Conservation (phyloP, 805 yeast species). For the Scheffersomyces lignosus region DNA sequence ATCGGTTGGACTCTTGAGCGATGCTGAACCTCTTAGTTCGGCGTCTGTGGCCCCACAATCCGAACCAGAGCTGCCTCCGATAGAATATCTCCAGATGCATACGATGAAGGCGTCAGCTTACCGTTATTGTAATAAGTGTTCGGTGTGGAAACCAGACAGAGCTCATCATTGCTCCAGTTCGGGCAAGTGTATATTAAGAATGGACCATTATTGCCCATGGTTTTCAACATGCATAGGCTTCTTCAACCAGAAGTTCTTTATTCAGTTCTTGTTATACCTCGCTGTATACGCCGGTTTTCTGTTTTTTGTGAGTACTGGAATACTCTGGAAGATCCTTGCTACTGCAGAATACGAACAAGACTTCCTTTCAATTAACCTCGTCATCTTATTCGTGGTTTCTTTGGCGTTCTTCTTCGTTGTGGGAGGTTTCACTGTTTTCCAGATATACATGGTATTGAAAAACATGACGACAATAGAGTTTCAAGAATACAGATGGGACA, state of each 20-base stretch:
- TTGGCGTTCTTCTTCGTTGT: constrained; percentile 53
- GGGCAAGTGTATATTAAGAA: constrained; percentile 44
- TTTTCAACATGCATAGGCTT: constrained; percentile 86
- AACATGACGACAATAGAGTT: constrained; percentile 85
- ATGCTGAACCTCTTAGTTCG: not conserved
- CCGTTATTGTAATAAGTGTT: constrained; percentile 56
- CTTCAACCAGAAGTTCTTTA: constrained; percentile 73
- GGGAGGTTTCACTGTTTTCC: constrained; percentile 52
- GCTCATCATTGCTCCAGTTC: constrained; percentile 58
- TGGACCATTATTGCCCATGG: constrained; percentile 85
- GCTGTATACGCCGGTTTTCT: constrained; percentile 48
- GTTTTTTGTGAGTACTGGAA: constrained; percentile 36
- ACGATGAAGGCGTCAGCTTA: constrained; percentile 40
- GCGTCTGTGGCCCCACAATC: too few species aligned
- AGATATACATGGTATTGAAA: constrained; percentile 54
- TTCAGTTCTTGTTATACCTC: constrained; percentile 66
- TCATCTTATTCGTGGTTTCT: constrained; percentile 60
- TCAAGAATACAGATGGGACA: constrained; percentile 49
- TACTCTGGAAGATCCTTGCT: constrained; percentile 50
- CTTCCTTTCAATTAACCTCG: constrained; percentile 55
- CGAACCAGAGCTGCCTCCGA: constrained; percentile 27
- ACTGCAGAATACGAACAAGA: constrained; percentile 36
- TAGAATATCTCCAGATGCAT: constrained; percentile 34
- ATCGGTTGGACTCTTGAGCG: not conserved
- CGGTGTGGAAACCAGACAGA: constrained; percentile 61